Conservation (phyloP, 768 basidiomycete genomes). For the Mycena maculata region DNA sequence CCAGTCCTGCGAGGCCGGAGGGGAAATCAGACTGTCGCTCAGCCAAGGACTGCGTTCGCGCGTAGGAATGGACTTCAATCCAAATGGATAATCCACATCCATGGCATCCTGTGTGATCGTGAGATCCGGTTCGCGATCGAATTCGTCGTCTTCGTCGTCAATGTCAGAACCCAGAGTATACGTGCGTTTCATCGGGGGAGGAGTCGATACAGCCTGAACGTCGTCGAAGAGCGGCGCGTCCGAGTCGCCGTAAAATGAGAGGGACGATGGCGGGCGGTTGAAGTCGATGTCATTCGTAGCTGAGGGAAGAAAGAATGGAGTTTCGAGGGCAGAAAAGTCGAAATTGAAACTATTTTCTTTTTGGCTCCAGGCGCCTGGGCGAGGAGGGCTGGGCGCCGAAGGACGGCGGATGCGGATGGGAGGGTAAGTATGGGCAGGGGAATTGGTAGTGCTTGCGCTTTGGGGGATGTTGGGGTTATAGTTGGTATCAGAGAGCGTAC, state of each 20-base stretch:
- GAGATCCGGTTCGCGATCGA: slow-evolving; percentile 20
- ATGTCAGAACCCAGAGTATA: slow-evolving; percentile 16
- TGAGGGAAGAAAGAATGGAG: slow-evolving; percentile 29
- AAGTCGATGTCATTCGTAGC: slow-evolving; percentile 36
- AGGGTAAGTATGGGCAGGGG: slow-evolving; percentile 29
- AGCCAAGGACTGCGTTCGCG: slow-evolving; percentile 38
- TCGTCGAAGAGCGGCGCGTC: slow-evolving; percentile 32
- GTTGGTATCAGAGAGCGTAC: slow-evolving; percentile 50
- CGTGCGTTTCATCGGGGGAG: slow-evolving; percentile 14
- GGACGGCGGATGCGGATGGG: slow-evolving; percentile 36
- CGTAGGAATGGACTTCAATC: slow-evolving; percentile 18
- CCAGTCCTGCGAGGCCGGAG: slow-evolving; percentile 37
- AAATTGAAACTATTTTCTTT: slow-evolving; percentile 24
- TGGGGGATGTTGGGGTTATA: slow-evolving; percentile 36
- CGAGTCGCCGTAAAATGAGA: slow-evolving; percentile 40
- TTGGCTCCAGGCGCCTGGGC: slow-evolving; percentile 28
- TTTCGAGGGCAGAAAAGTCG: slow-evolving; percentile 25
- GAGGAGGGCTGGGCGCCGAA: slow-evolving; percentile 38
- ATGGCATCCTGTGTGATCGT: slow-evolving; percentile 27
- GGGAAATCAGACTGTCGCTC: slow-evolving; percentile 38
- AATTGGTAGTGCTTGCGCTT: slow-evolving; percentile 30
- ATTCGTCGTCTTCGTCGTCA: slow-evolving; percentile 21
- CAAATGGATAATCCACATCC: slow-evolving; percentile 24
- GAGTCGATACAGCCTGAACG: slow-evolving; percentile 24
- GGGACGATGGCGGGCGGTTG: slow-evolving; percentile 41